A percentile compares a stretch with the other conserved stretches of the same genome.
Evolutionary conservation across 2,329 filamentous ascomycete species (phyloP).

Genomic region (Colletotrichum sp.): DNA sequence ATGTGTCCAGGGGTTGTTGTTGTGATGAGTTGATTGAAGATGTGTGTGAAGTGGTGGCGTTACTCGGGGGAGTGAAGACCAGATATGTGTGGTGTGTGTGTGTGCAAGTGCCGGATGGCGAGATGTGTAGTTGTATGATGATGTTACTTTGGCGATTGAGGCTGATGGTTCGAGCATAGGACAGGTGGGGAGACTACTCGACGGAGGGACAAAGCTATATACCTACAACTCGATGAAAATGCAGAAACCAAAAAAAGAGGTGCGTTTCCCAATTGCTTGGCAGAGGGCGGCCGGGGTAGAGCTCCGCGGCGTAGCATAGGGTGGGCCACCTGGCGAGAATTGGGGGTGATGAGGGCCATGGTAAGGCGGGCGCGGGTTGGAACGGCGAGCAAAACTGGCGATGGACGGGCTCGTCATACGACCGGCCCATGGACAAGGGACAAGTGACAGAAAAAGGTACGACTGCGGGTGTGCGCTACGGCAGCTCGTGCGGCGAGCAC

Average conservation of each 20-base stretch:
- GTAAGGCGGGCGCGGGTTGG: slow-evolving; percentile 10
- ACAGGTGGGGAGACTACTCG: slow-evolving; percentile 14
- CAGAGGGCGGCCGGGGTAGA: neutral
- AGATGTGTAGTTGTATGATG: slow-evolving; percentile 4
- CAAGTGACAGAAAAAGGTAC: slow-evolving; percentile 1
- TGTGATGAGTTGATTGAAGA: neutral
- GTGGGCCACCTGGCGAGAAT: neutral
- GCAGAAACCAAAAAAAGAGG: neutral
- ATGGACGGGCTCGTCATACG: slow-evolving; percentile 18
- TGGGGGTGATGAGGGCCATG: neutral
- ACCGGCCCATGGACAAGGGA: neutral
- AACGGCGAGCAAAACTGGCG: slow-evolving; percentile 14
- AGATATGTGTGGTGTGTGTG: neutral
- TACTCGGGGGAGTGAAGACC: neutral
- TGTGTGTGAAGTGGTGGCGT: neutral
- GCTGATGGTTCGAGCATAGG: slow-evolving; percentile 12
- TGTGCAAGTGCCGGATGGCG: neutral
- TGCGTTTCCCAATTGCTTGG: neutral
- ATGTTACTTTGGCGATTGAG: neutral
- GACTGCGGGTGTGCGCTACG: neutral
- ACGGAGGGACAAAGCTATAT: slow-evolving; percentile 15
- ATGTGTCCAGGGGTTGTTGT: neutral
- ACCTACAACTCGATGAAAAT: neutral
- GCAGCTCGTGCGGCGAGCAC: neutral
- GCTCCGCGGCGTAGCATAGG: neutral